Conservation (phyloP, 768 basidiomycete genomes). For the Pleurotus pulmonarius region DNA sequence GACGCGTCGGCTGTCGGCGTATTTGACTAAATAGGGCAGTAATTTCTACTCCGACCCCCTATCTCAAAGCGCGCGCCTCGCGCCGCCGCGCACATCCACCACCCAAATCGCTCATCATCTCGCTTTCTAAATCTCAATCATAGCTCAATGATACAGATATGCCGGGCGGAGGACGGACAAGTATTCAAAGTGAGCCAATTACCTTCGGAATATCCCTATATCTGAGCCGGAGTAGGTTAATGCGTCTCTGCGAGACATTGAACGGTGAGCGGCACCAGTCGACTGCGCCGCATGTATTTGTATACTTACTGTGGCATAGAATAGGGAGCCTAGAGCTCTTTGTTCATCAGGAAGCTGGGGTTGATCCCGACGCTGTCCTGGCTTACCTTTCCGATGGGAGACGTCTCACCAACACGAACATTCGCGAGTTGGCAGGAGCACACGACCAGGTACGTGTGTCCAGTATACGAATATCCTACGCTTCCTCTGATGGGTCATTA, state of each 20-base stretch:
- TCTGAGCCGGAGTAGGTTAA: slow-evolving; percentile 38
- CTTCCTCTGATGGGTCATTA: slow-evolving; percentile 10
- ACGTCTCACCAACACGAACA: slow-evolving; percentile 64
- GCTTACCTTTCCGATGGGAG: slow-evolving; percentile 81
- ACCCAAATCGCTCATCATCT: too few relatives aligned
- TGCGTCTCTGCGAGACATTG: slow-evolving; percentile 70
- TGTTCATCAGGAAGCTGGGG: slow-evolving; percentile 65
- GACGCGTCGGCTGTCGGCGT: too few relatives aligned
- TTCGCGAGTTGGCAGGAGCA: slow-evolving; percentile 71
- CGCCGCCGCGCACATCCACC: too few relatives aligned
- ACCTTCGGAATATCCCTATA: neutral
- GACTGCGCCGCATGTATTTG: neutral
- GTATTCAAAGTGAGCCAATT: slow-evolving; percentile 47
- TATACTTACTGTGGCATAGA: slow-evolving; percentile 28
- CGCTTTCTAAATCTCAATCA: slow-evolving; percentile 7
- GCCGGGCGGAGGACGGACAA: slow-evolving; percentile 62
- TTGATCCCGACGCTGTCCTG: slow-evolving; percentile 65
- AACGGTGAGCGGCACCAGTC: slow-evolving; percentile 44
- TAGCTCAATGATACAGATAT: slow-evolving; percentile 54
- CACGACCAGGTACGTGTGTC: slow-evolving; percentile 64
- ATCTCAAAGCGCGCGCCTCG: too few relatives aligned
- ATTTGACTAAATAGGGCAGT: too few relatives aligned
- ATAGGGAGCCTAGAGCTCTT: slow-evolving; percentile 67
- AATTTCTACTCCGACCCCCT: too few relatives aligned
- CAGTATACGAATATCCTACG: neutral